Base-by-base conservation (phyloP, 306 rosid genomes). In the Albizia julibrissin region DNA sequence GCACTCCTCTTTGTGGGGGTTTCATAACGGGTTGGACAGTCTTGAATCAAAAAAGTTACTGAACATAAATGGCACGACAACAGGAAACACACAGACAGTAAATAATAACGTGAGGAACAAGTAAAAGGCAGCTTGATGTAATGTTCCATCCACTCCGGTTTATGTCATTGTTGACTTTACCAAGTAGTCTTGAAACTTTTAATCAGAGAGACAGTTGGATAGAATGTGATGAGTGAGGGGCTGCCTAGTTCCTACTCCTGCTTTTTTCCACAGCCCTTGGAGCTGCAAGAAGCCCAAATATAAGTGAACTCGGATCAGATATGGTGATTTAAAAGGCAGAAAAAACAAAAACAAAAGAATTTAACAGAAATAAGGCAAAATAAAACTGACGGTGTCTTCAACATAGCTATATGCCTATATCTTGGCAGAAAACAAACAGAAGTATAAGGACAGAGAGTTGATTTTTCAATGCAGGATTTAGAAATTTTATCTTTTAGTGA, bases 191-290 rank as follows among this genome's bases (percentile, higher is more conserved):
- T 79, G 69, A 61, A 74, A 70, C 72, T 83, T 73, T 65, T 47
- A 70, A 40, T 82, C 83, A 83, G 69, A 27, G 22, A 80, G 69
- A 80, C 74, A 75, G 87, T 83, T 50, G 91, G 84, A 84, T 78
- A 75, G 86, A 85, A 47, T 72, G 56, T 54, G 67, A 33, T 37
- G 59, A 42, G 65, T 49, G 61, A 64, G 24, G 79, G 24, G 79
- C 49, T 18, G 69, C 82, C 87, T 91, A 93, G 85, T 80, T 93
- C 84, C 91, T 88, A 87, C 83, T 90, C 84, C 84, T 85, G 76
- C 90, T 79, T 88, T 90, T 93, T 75, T 90, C 96, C 85, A 91
- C 87, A 71, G 92, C 94, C 88, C 93, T 86, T 59, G 98, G 98
- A 82, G 98, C 97, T 91, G 94, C 80, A 64, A 85, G 31, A 52